Conservation (phyloP, 306 rosid genomes). For the Elaeagnus macrophylla region DNA sequence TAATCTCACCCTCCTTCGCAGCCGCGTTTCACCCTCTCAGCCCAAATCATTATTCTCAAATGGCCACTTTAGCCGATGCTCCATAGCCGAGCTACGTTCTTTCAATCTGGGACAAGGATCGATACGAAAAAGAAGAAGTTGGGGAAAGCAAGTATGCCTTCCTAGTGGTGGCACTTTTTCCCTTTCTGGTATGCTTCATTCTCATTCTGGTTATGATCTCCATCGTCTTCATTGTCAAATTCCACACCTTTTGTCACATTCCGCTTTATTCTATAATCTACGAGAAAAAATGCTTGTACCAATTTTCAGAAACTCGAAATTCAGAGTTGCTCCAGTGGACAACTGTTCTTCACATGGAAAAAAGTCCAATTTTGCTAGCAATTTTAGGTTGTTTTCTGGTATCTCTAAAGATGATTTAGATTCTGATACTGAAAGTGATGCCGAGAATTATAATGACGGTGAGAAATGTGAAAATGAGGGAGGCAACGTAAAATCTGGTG, state of each 20-base stretch:
- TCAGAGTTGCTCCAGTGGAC: constrained; percentile 4
- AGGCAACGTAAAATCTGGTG: constrained; percentile 23
- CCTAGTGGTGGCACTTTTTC: constrained; percentile 71
- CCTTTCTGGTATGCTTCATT: constrained; percentile 73
- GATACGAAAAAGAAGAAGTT: constrained; percentile 26
- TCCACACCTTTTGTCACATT: constrained; percentile 73
- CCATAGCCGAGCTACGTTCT: constrained; percentile 46
- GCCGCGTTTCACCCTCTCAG: constrained; percentile 2
- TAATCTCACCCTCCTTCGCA: constrained; percentile 16
- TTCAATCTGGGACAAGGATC: constrained; percentile 31
- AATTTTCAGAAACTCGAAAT: neutral
- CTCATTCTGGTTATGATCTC: constrained; percentile 43
- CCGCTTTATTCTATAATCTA: constrained; percentile 52
- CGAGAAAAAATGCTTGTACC: constrained; percentile 48
- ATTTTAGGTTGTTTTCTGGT: constrained; percentile 21
- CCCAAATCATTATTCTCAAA: constrained; percentile 12
- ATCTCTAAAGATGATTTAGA: constrained; percentile 21
- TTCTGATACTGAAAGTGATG: constrained; percentile 34
- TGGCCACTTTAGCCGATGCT: constrained; percentile 36
- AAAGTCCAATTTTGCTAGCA: constrained; percentile 5
- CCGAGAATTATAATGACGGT: constrained; percentile 13
- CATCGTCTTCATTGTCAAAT: constrained; percentile 56
- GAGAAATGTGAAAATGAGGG: constrained; percentile 14
- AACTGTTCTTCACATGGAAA: constrained; percentile 10
- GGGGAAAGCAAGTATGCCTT: constrained; percentile 41